Conservation (phyloP, 805 yeast species). For the Metschnikowia chrysomelidarum region DNA sequence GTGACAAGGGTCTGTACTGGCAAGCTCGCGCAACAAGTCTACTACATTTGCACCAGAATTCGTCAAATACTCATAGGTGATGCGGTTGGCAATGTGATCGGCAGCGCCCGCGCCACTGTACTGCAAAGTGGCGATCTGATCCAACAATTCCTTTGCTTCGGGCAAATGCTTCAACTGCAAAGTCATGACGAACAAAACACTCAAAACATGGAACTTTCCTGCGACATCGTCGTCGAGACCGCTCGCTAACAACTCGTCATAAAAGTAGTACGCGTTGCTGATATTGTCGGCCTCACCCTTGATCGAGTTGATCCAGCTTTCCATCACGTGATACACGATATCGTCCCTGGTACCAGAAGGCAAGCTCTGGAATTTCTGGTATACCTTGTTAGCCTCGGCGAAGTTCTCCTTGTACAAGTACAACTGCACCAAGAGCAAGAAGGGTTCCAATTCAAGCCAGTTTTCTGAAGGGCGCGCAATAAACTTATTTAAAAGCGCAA, state of each 20-base stretch:
- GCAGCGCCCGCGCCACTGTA: constrained; percentile 26
- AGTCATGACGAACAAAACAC: constrained; percentile 68
- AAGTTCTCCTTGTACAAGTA: constrained; percentile 38
- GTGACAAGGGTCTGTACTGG: constrained; percentile 51
- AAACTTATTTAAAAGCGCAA: constrained; percentile 29
- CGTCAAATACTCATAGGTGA: constrained; percentile 55
- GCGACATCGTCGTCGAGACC: constrained; percentile 38
- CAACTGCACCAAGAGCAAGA: constrained; percentile 39
- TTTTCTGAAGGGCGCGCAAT: constrained; percentile 19
- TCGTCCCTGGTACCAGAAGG: constrained; percentile 52
- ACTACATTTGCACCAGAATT: constrained; percentile 42
- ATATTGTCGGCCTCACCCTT: constrained; percentile 43
- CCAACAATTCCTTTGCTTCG: constrained; percentile 67
- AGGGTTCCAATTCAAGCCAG: constrained; percentile 39
- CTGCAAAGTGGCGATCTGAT: constrained; percentile 44
- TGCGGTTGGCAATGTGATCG: constrained; percentile 61
- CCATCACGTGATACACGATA: constrained; percentile 73
- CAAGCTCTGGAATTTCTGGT: constrained; percentile 30
- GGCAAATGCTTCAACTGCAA: constrained; percentile 76
- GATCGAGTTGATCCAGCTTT: constrained; percentile 56
- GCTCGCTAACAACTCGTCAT: constrained; percentile 72
- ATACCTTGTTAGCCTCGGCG: constrained; percentile 32
- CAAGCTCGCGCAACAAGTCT: constrained; percentile 47
- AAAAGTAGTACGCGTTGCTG: constrained; percentile 52
- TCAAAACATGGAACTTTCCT: constrained; percentile 40